phyloP scores from a whole-genome alignment of 768 basidiomycete species.

The Collybia sordida region DNA sequence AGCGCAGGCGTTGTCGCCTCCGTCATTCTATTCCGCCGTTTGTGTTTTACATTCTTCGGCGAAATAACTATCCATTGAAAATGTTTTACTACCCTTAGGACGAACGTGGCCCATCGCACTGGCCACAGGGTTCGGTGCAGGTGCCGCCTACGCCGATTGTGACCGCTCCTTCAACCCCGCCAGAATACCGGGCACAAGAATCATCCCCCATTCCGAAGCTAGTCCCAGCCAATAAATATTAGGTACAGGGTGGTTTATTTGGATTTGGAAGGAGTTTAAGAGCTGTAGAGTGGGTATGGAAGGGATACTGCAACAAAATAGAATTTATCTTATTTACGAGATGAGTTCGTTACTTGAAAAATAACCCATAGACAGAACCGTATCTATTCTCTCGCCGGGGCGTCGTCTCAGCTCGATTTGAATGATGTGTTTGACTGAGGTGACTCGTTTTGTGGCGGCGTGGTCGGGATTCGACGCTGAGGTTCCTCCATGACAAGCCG shows the following conservation, averaged over 20 bases:
- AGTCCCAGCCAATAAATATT: conserved; percentile 17
- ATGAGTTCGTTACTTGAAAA: background rate
- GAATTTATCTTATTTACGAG: background rate
- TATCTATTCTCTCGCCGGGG: too few species aligned
- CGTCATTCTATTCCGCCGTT: conserved; percentile 89
- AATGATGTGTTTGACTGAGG: too few species aligned
- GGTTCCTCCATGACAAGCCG: conserved; percentile 50
- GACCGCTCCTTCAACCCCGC: conserved; percentile 93
- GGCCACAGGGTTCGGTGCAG: conserved; percentile 83
- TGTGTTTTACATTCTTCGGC: conserved; percentile 31
- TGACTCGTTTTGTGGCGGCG: too few species aligned
- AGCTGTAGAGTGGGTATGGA: background rate
- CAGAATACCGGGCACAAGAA: conserved; percentile 79
- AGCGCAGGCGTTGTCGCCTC: conserved; percentile 86
- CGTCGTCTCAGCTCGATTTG: too few species aligned
- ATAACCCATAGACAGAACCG: too few species aligned
- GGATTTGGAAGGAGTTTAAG: too few species aligned
- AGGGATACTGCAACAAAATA: background rate
- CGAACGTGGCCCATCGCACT: conserved; percentile 91
- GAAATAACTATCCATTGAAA: background rate
- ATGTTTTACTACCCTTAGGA: conserved; percentile 44
- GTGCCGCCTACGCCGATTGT: conserved; percentile 88
- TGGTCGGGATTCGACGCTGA: conserved; percentile 28
- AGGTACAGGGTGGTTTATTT: background rate
- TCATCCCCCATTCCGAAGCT: conserved; percentile 47